These are phyloP conservation scores for Komagataella pseudopastoris DNA, from an alignment of 805 yeast genomes.

Conservation along the genomic window DNA sequence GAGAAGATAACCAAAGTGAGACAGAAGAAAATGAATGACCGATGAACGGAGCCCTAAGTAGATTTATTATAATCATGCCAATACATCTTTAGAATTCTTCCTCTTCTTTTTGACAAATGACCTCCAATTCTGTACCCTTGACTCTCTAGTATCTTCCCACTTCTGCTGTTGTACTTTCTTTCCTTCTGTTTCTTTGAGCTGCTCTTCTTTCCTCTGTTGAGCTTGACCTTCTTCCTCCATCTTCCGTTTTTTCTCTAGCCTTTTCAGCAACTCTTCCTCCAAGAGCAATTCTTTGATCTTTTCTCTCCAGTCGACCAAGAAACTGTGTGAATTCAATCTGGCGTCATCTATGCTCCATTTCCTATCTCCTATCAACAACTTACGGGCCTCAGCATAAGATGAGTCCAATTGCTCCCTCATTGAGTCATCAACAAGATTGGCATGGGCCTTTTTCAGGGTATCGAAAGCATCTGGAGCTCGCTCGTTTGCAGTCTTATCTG, in stretches of 20 bases:
- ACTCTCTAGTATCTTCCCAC: slow-evolving; percentile 53
- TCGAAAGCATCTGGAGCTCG: slow-evolving; percentile 58
- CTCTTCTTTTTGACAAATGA: slow-evolving; percentile 33
- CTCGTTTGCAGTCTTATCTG: slow-evolving; percentile 44
- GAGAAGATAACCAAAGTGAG: slow-evolving; percentile 13
- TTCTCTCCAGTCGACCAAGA: slow-evolving; percentile 24
- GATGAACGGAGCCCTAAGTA: not conserved
- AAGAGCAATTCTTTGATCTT: slow-evolving; percentile 28
- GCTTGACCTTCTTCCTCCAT: slow-evolving; percentile 25
- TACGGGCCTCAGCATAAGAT: slow-evolving; percentile 29
- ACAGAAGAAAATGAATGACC: slow-evolving; percentile 5
- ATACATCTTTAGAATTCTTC: slow-evolving; percentile 27
- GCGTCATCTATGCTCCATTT: slow-evolving; percentile 24
- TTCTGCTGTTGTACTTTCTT: slow-evolving; percentile 21
- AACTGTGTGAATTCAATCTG: slow-evolving; percentile 19
- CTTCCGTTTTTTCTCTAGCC: slow-evolving; percentile 26
- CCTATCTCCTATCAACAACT: slow-evolving; percentile 20
- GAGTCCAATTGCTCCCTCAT: slow-evolving; percentile 26
- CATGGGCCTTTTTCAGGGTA: slow-evolving; percentile 39
- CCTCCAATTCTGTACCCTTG: slow-evolving; percentile 49
- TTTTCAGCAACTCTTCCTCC: slow-evolving; percentile 29
- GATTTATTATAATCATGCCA: slow-evolving; percentile 16
- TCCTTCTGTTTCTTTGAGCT: slow-evolving; percentile 14
- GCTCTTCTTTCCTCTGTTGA: slow-evolving; percentile 19
- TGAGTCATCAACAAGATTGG: slow-evolving; percentile 21